Percentiles rank a stretch among this genome's conserved stretches.
phyloP scores from a whole-genome alignment of 2,329 filamentous ascomycete genomes.

The Pezicula carpinea region DNA sequence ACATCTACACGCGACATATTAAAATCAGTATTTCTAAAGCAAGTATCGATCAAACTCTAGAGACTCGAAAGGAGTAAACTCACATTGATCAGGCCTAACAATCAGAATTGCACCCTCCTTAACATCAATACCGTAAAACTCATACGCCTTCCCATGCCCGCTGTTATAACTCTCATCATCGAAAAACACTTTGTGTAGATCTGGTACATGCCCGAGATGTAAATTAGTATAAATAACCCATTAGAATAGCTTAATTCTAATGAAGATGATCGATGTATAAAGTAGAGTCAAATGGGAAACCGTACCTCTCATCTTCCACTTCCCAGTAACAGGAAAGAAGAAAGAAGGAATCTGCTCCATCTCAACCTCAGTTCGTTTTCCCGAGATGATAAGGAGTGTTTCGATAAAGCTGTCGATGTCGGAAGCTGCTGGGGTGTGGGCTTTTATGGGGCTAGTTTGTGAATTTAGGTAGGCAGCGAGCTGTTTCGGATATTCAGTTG shows the following conservation, averaged over 20 bases:
- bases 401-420: constrained; percentile 55
- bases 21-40: not conserved
- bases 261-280: not conserved
- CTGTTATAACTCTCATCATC: constrained; percentile 51
- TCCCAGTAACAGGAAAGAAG: constrained; percentile 52
- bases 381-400: constrained; percentile 47
- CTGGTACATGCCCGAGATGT: constrained; percentile 28
- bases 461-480: constrained; percentile 36
- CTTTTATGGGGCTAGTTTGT: constrained; percentile 34
- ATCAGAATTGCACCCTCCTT: constrained; percentile 43
- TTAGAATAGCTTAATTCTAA: not conserved
- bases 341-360: constrained; percentile 47
- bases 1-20: constrained; percentile 27
- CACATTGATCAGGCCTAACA: constrained; percentile 58
- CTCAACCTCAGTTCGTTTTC: constrained; percentile 42
- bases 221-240: not conserved
- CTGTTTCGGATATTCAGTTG: constrained; percentile 15
- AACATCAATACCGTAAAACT: constrained; percentile 47
- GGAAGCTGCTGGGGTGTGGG: constrained; percentile 36
- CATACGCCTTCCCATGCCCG: constrained; percentile 53
- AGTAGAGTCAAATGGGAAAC: not conserved
- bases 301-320: constrained; percentile 49
- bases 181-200: constrained; percentile 53
- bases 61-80: constrained; percentile 20
- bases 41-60: not conserved